phyloP scores from a whole-genome alignment of 495 filamentous ascomycete genomes.

The Xylaria telfairii region DNA sequence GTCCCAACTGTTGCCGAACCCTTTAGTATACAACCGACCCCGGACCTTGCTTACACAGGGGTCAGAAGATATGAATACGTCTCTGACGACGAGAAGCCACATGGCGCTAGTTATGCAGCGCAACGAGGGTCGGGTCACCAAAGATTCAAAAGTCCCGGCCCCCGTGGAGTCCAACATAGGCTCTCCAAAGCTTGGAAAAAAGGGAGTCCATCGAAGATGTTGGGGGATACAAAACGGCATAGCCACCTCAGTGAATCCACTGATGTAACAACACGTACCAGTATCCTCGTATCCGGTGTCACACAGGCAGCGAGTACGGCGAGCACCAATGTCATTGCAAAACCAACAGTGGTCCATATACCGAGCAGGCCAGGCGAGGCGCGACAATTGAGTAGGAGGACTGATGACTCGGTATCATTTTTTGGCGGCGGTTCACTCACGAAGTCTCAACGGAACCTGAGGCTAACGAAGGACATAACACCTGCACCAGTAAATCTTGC shows the following conservation, averaged over 20 bases:
- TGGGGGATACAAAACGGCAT: conserved; percentile 26
- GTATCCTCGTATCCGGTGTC: conserved; percentile 38
- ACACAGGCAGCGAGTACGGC: conserved; percentile 36
- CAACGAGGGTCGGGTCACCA: conserved; percentile 28
- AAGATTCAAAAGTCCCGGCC: conserved; percentile 16
- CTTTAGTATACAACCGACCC: conserved; percentile 41
- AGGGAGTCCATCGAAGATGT: conserved; percentile 23
- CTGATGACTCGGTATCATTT: conserved; percentile 28
- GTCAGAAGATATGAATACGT: conserved; percentile 27
- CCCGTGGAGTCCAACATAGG: conserved; percentile 28
- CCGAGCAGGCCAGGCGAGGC: conserved; percentile 37
- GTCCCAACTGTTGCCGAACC: conserved; percentile 35
- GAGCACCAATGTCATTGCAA: conserved; percentile 36
- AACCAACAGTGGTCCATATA: conserved; percentile 42
- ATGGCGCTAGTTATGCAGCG: conserved; percentile 27
- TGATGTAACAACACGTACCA: conserved; percentile 35
- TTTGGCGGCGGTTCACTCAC: conserved; percentile 32
- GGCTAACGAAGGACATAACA: conserved; percentile 18
- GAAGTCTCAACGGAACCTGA: conserved; percentile 32
- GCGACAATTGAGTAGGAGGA: conserved; percentile 35
- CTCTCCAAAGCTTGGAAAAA: conserved; percentile 38
- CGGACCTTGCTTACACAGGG: conserved; percentile 39
- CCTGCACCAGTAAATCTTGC: not conserved
- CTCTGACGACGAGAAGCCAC: conserved; percentile 29
- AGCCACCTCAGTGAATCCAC: conserved; percentile 33